These are phyloP conservation scores for Tetrapisispora iriomotensis DNA, from an alignment of 805 yeast species.

Conservation along the genomic window DNA sequence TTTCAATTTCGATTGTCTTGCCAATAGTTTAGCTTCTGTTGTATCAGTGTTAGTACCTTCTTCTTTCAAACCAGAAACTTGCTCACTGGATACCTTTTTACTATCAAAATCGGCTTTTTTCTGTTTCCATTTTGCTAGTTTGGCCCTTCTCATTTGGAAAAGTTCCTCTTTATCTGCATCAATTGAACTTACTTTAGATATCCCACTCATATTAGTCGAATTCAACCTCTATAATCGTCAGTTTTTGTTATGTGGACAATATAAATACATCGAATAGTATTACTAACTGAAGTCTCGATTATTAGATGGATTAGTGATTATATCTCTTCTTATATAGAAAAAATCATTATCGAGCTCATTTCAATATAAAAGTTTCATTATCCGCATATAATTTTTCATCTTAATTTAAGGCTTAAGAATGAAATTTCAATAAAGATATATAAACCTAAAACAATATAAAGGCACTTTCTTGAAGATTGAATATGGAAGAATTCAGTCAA, in stretches of 20 bases:
- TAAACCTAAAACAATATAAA: too few relatives aligned
- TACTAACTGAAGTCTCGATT: too few relatives aligned
- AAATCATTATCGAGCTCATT: too few relatives aligned
- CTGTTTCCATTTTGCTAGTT: conserved; percentile 50
- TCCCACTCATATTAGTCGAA: background rate
- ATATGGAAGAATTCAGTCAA: too few relatives aligned
- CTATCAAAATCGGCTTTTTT: conserved; percentile 34
- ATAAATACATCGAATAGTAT: too few relatives aligned
- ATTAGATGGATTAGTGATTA: too few relatives aligned
- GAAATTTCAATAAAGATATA: too few relatives aligned
- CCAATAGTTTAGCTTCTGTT: conserved; percentile 8
- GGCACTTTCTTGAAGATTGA: too few relatives aligned
- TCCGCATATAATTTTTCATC: too few relatives aligned
- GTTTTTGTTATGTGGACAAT: background rate
- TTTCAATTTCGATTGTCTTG: conserved; percentile 34
- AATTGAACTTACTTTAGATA: background rate
- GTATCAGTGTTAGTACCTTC: conserved; percentile 3
- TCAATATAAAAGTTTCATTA: too few relatives aligned
- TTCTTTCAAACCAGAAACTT: background rate
- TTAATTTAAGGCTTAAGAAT: too few relatives aligned
- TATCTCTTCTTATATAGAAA: too few relatives aligned
- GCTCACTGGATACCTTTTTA: background rate
- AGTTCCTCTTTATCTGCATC: conserved; percentile 28
- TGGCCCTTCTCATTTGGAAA: conserved; percentile 38
- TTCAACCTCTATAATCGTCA: background rate